A percentile compares a stretch with the other conserved stretches of the same genome.
Evolutionary conservation across 2,329 filamentous ascomycete genomes (phyloP).

Genomic region (Talaromyces piceae): DNA sequence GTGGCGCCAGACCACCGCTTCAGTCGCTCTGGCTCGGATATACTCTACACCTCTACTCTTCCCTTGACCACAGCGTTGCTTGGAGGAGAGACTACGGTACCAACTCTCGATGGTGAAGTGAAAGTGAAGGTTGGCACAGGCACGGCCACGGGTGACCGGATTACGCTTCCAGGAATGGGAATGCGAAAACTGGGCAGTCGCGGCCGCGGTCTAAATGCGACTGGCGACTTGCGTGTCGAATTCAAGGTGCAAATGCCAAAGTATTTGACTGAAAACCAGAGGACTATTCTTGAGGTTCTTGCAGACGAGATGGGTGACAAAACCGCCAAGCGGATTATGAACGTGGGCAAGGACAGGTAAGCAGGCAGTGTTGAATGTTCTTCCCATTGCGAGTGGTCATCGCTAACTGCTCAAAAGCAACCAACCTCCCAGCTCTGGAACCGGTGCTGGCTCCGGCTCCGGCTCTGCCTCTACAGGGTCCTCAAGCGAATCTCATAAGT

Average conservation of each 20-base stretch:
- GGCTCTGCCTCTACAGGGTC: constrained; percentile 13
- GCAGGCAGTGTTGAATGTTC: constrained; percentile 18
- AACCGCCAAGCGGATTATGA: constrained; percentile 87
- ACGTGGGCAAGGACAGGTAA: constrained; percentile 56
- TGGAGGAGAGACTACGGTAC: constrained; percentile 81
- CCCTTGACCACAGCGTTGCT: constrained; percentile 88
- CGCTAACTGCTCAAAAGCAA: neutral
- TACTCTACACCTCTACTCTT: constrained; percentile 84
- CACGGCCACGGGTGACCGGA: constrained; percentile 84
- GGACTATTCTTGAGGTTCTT: constrained; percentile 88
- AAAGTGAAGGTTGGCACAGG: constrained; percentile 87
- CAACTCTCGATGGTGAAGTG: constrained; percentile 83
- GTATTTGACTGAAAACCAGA: constrained; percentile 82
- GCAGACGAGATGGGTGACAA: constrained; percentile 94
- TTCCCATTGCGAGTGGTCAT: constrained; percentile 3
- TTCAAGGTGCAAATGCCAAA: constrained; percentile 96
- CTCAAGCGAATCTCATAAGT: constrained; percentile 53
- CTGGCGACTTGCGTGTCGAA: constrained; percentile 83
- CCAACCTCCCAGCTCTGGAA: constrained; percentile 7
- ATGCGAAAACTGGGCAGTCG: constrained; percentile 78
- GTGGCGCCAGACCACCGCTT: constrained; percentile 89
- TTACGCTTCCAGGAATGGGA: constrained; percentile 82
- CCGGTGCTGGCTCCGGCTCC: constrained; percentile 12
- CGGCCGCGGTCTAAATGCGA: constrained; percentile 44
- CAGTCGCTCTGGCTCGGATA: constrained; percentile 76